Conservation (phyloP, 768 basidiomycete genomes). For the Tulasnella sp. region DNA sequence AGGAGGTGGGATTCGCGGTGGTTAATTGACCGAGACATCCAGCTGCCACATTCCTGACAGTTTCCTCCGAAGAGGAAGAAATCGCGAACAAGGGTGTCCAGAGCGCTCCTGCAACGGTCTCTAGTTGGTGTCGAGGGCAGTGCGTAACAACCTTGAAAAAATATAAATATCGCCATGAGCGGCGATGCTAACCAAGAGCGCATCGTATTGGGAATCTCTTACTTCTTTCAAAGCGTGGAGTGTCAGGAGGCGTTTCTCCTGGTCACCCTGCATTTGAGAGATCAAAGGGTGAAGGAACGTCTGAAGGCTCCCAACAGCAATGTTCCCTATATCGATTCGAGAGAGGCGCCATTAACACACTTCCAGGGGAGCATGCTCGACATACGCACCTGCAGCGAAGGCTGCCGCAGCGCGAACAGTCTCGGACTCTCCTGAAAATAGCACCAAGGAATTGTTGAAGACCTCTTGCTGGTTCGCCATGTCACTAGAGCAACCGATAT, state of each 20-base stretch:
- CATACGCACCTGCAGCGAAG: constrained; percentile 69
- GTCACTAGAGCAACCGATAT: constrained; percentile 46
- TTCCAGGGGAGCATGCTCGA: not conserved
- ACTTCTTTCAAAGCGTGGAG: constrained; percentile 93
- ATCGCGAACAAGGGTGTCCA: constrained; percentile 91
- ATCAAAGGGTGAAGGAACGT: constrained; percentile 81
- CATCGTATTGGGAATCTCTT: constrained; percentile 15
- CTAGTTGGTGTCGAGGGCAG: constrained; percentile 73
- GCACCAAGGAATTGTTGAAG: constrained; percentile 61
- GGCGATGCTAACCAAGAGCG: not conserved
- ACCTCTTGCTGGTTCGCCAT: constrained; percentile 73
- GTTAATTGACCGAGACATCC: constrained; percentile 95
- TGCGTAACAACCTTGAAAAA: constrained; percentile 72
- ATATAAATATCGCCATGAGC: not conserved
- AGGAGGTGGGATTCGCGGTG: constrained; percentile 79
- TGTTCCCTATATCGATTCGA: constrained; percentile 52
- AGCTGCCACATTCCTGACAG: constrained; percentile 86
- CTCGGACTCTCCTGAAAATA: constrained; percentile 70
- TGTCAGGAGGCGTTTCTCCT: constrained; percentile 67
- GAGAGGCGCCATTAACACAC: not conserved
- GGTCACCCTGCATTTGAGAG: constrained; percentile 59
- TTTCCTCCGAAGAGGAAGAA: constrained; percentile 82
- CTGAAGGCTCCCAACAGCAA: constrained; percentile 85
- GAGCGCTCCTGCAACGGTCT: constrained; percentile 74
- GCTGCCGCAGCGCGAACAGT: constrained; percentile 85